Percentiles rank a stretch among this genome's conserved stretches.
Evolutionary conservation across 345 rosid genomes (phyloP).

Genomic region (Eucalyptus dawsonii): DNA sequence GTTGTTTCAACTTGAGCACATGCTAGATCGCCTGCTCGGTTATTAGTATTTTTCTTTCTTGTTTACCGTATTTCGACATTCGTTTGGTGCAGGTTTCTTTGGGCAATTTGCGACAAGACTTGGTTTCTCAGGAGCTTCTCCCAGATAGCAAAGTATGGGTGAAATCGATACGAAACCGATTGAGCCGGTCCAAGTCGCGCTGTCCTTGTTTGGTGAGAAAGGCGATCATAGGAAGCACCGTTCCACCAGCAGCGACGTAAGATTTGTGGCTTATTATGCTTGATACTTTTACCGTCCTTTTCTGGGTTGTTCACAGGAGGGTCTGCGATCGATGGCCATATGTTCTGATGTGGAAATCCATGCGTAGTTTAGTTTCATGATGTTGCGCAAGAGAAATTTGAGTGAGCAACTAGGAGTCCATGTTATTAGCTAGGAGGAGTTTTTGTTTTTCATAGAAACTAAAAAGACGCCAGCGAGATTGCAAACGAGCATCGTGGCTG

Average conservation of each 20-base stretch:
- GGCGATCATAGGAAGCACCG: slow-evolving; percentile 9
- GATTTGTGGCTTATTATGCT: not conserved
- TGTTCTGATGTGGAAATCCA: not conserved
- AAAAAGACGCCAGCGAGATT: not conserved
- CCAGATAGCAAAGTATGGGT: slow-evolving; percentile 4
- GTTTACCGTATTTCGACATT: not conserved
- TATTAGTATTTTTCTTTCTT: not conserved
- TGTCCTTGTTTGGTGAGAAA: slow-evolving; percentile 20
- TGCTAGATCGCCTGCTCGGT: not conserved
- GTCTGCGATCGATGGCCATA: not conserved
- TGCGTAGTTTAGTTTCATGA: not conserved
- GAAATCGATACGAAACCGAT: slow-evolving; percentile 45
- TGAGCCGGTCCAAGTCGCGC: slow-evolving; percentile 38
- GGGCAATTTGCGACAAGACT: not conserved
- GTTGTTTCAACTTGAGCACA: not conserved
- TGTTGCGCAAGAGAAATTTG: not conserved
- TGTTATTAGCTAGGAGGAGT: not conserved
- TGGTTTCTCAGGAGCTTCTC: not conserved
- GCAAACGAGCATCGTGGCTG: not conserved
- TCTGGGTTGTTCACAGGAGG: not conserved
- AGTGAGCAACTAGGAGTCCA: not conserved
- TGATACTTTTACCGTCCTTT: not conserved
- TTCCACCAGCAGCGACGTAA: slow-evolving; percentile 11
- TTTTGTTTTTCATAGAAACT: not conserved
- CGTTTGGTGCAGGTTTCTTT: not conserved